Percentiles rank a stretch among this genome's conserved stretches.
These are phyloP conservation scores for Metschnikowia reukaufii DNA, from an alignment of 805 yeast genomes.

Conservation along the genomic window DNA sequence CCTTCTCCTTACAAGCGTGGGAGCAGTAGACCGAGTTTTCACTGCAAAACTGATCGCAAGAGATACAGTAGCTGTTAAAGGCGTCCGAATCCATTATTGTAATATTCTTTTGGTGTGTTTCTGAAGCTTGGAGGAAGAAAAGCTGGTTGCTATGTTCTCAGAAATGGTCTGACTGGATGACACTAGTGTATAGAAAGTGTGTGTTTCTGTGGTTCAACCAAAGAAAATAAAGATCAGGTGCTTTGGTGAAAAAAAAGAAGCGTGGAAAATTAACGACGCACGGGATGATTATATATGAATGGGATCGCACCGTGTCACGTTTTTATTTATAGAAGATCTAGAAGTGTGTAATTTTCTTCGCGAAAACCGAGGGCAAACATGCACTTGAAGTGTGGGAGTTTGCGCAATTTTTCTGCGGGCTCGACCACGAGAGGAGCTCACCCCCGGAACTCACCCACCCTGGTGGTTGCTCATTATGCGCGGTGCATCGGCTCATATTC, in stretches of 20 bases:
- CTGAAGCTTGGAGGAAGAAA: neutral
- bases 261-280: neutral
- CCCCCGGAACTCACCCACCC: constrained; percentile 1
- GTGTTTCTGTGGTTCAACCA: neutral
- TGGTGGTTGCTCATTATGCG: constrained; percentile 3
- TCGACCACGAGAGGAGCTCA: neutral
- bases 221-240: neutral
- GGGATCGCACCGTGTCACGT: constrained; percentile 16
- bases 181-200: no score
- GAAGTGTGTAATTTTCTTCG: constrained; percentile 11
- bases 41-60: constrained; percentile 22
- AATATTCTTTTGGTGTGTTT: neutral
- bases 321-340: constrained; percentile 19
- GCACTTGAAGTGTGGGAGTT: neutral
- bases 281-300: constrained; percentile 8
- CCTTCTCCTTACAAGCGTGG: constrained; percentile 33
- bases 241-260: neutral
- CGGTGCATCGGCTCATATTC: neutral
- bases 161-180: no score
- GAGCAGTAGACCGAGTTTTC: constrained; percentile 26
- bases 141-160: neutral
- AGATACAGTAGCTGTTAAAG: constrained; percentile 23
- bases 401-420: constrained; percentile 4
- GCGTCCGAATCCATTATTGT: constrained; percentile 21
- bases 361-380: constrained; percentile 9